Evolutionary conservation across 129 eudicot species (phyloP).

Genomic region (Artemisia argyi): DNA sequence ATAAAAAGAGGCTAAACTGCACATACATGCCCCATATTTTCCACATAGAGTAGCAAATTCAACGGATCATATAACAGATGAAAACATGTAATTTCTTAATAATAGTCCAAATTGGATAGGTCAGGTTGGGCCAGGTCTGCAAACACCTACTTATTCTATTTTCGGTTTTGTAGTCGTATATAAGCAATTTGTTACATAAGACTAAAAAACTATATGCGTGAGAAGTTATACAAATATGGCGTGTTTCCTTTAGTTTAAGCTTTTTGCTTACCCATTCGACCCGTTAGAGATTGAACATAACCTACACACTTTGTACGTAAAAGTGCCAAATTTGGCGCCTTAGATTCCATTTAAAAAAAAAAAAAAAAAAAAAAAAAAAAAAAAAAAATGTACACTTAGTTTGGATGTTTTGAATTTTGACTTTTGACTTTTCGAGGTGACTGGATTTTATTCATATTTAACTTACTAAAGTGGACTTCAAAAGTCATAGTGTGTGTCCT

Average conservation of each 20-base stretch:
- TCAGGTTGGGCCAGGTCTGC: not conserved
- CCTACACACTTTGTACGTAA: not conserved
- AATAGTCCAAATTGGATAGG: not conserved
- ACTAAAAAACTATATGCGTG: conserved; percentile 1
- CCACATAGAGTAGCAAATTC: too few relatives aligned
- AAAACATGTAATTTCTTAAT: not conserved
- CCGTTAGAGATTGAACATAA: not conserved
- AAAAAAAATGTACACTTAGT: not conserved
- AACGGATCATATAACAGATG: too few relatives aligned
- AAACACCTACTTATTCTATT: not conserved
- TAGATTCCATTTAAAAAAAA: conserved; percentile 6
- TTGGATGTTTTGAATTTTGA: not conserved
- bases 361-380: too few relatives aligned
- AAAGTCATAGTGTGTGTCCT: not conserved
- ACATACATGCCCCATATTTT: too few relatives aligned
- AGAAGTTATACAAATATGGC: not conserved
- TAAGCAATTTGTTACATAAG: not conserved
- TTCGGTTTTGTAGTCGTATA: not conserved
- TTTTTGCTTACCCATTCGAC: not conserved
- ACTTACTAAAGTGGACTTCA: conserved; percentile 3
- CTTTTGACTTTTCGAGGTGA: not conserved
- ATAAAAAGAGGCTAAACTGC: too few relatives aligned
- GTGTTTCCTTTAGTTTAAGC: not conserved
- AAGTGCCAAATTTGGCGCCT: not conserved
- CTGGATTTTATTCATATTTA: not conserved